Percentiles rank a stretch among this genome's conserved stretches.
Conservation (phyloP, 1,284 basidiomycete genomes). For the Malassezia dermatis region DNA sequence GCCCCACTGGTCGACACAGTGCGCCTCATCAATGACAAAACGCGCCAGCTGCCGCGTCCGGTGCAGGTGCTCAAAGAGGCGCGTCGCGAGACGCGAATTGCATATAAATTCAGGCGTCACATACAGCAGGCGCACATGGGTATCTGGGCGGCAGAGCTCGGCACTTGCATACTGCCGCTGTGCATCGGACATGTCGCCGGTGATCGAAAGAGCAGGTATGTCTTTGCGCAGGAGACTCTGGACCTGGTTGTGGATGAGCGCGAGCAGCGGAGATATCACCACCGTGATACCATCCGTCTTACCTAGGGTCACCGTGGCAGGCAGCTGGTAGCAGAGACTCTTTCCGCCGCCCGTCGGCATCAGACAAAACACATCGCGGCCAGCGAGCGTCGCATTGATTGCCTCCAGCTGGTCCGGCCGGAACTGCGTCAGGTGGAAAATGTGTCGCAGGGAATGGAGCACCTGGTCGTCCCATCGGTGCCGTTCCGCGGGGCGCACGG, state of each 20-base stretch:
- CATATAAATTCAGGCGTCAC: constrained; percentile 75
- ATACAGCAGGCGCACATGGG: constrained; percentile 60
- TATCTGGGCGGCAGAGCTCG: constrained; percentile 50
- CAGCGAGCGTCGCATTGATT: constrained; percentile 67
- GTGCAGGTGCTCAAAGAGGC: constrained; percentile 58
- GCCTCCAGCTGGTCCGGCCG: constrained; percentile 77
- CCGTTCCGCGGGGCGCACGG: neutral
- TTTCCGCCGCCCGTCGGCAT: constrained; percentile 98
- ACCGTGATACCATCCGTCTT: constrained; percentile 71
- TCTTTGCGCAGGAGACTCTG: constrained; percentile 58
- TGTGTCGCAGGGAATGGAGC: constrained; percentile 55
- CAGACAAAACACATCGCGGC: constrained; percentile 79
- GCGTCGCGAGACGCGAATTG: constrained; percentile 56
- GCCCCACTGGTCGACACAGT: constrained; percentile 76
- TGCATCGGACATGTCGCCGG: constrained; percentile 54
- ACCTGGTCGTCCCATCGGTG: constrained; percentile 56
- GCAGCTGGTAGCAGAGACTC: constrained; percentile 58
- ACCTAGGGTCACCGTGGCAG: constrained; percentile 67
- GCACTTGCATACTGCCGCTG: constrained; percentile 50
- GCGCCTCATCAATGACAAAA: constrained; percentile 92
- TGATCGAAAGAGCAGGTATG: constrained; percentile 65
- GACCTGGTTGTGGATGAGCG: constrained; percentile 86
- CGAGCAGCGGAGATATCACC: constrained; percentile 78
- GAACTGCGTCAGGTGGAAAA: constrained; percentile 64
- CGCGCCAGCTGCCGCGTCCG: constrained; percentile 59